Conservation (phyloP, 441 rosid genomes). For the Mallotus repandus region DNA sequence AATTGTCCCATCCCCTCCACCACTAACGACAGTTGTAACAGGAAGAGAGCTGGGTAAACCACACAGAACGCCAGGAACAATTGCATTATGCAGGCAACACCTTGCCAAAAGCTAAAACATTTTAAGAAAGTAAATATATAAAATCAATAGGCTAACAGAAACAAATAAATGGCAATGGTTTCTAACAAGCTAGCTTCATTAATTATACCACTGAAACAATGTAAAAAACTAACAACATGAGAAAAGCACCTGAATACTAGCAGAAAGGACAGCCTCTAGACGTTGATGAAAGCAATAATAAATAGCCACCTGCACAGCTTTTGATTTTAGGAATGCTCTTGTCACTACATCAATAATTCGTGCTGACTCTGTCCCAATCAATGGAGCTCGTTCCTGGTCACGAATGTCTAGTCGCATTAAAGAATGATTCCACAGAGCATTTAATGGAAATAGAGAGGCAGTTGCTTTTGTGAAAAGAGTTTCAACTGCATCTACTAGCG, state of each 20-base stretch:
- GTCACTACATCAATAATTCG: conserved; percentile 70
- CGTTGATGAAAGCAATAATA: conserved; percentile 82
- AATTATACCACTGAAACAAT: background rate
- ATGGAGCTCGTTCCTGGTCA: conserved; percentile 58
- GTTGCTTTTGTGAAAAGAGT: conserved; percentile 45
- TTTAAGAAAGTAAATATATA: conserved; percentile 12
- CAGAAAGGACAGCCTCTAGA: conserved; percentile 56
- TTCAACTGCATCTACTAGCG: conserved; percentile 69
- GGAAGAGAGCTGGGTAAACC: conserved; percentile 93
- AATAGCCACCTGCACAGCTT: conserved; percentile 73
- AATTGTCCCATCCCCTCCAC: conserved; percentile 93
- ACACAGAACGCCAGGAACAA: conserved; percentile 77
- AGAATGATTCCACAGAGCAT: conserved; percentile 54
- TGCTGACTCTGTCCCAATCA: conserved; percentile 55
- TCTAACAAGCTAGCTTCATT: conserved; percentile 16
- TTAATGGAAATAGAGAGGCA: conserved; percentile 60
- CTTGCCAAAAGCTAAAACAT: conserved; percentile 77
- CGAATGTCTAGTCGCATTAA: conserved; percentile 57
- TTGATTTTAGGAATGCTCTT: conserved; percentile 72
- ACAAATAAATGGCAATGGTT: background rate
- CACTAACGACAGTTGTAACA: conserved; percentile 77
- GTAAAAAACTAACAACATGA: background rate
- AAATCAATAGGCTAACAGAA: background rate
- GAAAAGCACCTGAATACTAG: conserved; percentile 72
- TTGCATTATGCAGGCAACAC: conserved; percentile 82